phyloP scores from a whole-genome alignment of 2,329 filamentous ascomycete genomes.

The Aspergillus aculeatus region DNA sequence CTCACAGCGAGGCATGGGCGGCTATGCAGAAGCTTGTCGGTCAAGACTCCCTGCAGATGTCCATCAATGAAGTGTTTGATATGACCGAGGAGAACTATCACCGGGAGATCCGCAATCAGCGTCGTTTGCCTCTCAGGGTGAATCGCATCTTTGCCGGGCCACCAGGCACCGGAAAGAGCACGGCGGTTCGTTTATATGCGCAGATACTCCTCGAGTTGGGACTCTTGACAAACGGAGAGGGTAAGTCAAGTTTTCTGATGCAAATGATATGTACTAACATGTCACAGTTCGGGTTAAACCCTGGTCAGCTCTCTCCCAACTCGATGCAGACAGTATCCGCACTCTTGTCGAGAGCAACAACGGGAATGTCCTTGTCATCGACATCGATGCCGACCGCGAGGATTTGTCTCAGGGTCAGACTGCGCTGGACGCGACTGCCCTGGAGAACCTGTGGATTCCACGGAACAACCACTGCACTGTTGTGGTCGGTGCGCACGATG shows the following conservation, averaged over 20 bases:
- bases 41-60: constrained; percentile 18
- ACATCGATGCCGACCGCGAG: constrained; percentile 14
- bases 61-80: constrained; percentile 17
- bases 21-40: constrained; percentile 19
- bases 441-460: constrained; percentile 6
- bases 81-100: constrained; percentile 20
- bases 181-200: constrained; percentile 22
- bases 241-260: not conserved
- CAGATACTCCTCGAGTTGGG: constrained; percentile 20
- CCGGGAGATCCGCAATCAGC: constrained; percentile 20
- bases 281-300: constrained; percentile 7
- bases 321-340: constrained; percentile 3
- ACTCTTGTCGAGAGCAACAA: constrained; percentile 7
- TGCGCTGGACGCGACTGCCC: constrained; percentile 8
- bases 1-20: constrained; percentile 17
- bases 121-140: constrained; percentile 15
- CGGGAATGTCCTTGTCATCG: constrained; percentile 19
- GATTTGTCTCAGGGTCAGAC: not conserved
- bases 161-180: constrained; percentile 22
- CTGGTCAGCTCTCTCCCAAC: constrained; percentile 5
- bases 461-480: constrained; percentile 17
- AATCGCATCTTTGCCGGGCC: constrained; percentile 22
- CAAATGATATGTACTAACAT: not conserved
- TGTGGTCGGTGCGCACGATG: constrained; percentile 11
- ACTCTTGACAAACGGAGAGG: constrained; percentile 14